Evolutionary conservation across 768 basidiomycete genomes (phyloP).

Genomic region (Suillus subaureus): DNA sequence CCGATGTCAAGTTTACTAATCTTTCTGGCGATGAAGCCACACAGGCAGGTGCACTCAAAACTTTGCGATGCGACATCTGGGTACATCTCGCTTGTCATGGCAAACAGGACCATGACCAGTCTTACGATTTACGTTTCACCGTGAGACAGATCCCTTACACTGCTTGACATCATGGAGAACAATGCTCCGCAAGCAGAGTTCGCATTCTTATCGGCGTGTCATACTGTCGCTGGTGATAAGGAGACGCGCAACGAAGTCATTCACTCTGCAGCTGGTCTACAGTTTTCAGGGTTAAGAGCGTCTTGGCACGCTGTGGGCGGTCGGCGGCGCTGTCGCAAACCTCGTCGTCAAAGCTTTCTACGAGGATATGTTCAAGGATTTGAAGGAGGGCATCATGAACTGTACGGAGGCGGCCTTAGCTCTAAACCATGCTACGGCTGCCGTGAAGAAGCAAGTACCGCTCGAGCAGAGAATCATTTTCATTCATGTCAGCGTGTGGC

Average conservation of each 20-base stretch:
- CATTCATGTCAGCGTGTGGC: too few species aligned
- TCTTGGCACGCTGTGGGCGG: slow-evolving; percentile 27
- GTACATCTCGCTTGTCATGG: slow-evolving; percentile 26
- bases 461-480: too few species aligned
- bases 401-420: too few species aligned
- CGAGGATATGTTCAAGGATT: neutral
- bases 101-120: slow-evolving; percentile 5
- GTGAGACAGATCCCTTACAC: neutral
- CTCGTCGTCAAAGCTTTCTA: slow-evolving; percentile 3
- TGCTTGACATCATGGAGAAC: slow-evolving; percentile 10
- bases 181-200: slow-evolving; percentile 3
- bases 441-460: too few species aligned
- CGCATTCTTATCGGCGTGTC: slow-evolving; percentile 24
- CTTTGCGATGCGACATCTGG: slow-evolving; percentile 12
- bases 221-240: slow-evolving; percentile 24
- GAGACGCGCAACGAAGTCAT: slow-evolving; percentile 20
- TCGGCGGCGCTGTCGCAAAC: slow-evolving; percentile 5
- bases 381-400: too few species aligned
- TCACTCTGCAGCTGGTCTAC: slow-evolving; percentile 26
- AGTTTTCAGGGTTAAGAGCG: slow-evolving; percentile 24
- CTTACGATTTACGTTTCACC: slow-evolving; percentile 13
- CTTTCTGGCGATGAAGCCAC: slow-evolving; percentile 1
- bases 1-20: neutral
- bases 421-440: too few species aligned
- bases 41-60: neutral